Evolutionary conservation across 306 rosid genomes (phyloP), one percentile per base, ranked within the genome.

Genomic region (Corylus avellana): DNA sequence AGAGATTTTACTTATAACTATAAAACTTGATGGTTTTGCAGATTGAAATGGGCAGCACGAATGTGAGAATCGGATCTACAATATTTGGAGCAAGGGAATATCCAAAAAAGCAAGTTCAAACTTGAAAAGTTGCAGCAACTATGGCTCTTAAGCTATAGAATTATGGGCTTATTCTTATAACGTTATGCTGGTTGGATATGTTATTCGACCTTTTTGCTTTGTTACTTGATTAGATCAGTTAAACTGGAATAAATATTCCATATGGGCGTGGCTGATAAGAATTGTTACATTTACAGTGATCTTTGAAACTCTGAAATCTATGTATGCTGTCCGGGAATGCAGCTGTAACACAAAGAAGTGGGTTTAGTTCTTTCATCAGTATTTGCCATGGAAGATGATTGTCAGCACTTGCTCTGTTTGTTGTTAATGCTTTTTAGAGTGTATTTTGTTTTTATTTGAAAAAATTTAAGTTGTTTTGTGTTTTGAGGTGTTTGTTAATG

Each of bases 1-100:
- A 58, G 25, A 67, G 50, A 59, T 58, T 69, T 62, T 32, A n/a
- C 72, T 68, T 42, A 77, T 72, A 25, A 63, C 75, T 55, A 12
- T 7, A 42, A 70, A 58, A 27, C 49, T 72, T 44, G 44, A 57
- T 75, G 11, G 73, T 72, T 87, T 80, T 86, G 87, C 97, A 93
- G 99, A 87, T 91, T 76, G 93, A 93, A 87, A 86, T 88, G 99
- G 96, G 97, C 55, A 95, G 98, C 76, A 93, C 98, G 25, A 95
- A 75, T 70, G 98, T 95, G 83, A 92, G 98, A 83, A 62, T 92
- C 62, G 98, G 98, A 75, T 91, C 98, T 7, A 91, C 93, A 56
- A 91, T 92, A 87, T 93, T 95, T 82, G 99, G 98, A 58, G 77
- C 96, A 70, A 88, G 99, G 86, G 97, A 95, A 77, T 95, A 95